Evolutionary conservation across 2,329 filamentous ascomycete genomes (phyloP).

Genomic region (Penicillium sp.): DNA sequence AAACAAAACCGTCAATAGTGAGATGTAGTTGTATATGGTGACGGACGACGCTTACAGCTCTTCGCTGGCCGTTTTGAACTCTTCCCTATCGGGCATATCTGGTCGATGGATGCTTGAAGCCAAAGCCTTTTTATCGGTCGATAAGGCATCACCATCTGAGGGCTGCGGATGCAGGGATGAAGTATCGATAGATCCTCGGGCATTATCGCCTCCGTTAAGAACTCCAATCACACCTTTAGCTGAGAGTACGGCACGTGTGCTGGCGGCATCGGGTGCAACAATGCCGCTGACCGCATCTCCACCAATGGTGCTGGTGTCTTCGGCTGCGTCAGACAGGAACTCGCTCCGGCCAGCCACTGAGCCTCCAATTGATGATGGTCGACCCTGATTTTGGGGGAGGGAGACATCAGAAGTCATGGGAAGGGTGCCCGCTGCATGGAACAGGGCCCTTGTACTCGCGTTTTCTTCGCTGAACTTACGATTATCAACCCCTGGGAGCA

Average conservation of each 20-base stretch:
- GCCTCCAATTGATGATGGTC: slow-evolving; percentile 24
- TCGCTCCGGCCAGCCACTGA: slow-evolving; percentile 31
- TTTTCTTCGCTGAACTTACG: slow-evolving; percentile 29
- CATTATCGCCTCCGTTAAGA: slow-evolving; percentile 16
- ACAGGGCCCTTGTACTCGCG: slow-evolving; percentile 34
- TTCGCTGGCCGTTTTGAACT: slow-evolving; percentile 31
- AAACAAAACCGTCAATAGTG: neutral
- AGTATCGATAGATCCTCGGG: slow-evolving; percentile 27
- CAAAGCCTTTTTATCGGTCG: slow-evolving; percentile 4
- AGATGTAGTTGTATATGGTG: neutral
- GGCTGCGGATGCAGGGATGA: slow-evolving; percentile 14
- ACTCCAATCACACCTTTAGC: slow-evolving; percentile 29
- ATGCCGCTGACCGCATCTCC: slow-evolving; percentile 23
- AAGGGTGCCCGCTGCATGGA: slow-evolving; percentile 29
- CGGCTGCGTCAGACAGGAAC: slow-evolving; percentile 26
- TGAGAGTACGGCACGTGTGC: slow-evolving; percentile 30
- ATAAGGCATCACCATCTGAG: slow-evolving; percentile 13
- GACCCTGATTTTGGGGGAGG: slow-evolving; percentile 16
- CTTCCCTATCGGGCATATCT: slow-evolving; percentile 29
- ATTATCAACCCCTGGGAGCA: slow-evolving; percentile 31
- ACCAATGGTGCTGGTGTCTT: slow-evolving; percentile 30
- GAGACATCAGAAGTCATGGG: slow-evolving; percentile 23
- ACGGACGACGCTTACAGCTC: neutral
- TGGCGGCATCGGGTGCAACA: slow-evolving; percentile 25
- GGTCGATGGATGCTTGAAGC: slow-evolving; percentile 20